Evolutionary conservation across 2,329 filamentous ascomycete genomes (phyloP).

Genomic region (Apiospora arundinis): DNA sequence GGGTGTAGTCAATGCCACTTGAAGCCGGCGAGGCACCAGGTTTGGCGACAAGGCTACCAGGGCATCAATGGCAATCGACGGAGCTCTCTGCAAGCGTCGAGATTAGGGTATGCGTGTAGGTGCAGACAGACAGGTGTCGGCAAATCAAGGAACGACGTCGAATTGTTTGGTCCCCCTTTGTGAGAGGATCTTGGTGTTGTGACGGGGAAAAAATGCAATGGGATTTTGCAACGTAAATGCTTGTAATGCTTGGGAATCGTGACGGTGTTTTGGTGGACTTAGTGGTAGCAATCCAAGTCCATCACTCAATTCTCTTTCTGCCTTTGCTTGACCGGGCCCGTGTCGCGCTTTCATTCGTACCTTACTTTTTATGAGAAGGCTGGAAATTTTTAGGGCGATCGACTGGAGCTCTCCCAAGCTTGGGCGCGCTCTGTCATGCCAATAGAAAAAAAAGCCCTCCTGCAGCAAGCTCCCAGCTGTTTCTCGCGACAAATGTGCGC

Average conservation of each 20-base stretch:
- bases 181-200: background rate
- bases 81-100: constrained; percentile 20
- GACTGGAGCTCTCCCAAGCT: constrained; percentile 27
- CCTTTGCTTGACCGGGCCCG: background rate
- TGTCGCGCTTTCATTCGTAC: constrained; percentile 14
- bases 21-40: constrained; percentile 35
- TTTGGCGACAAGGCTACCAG: constrained; percentile 33
- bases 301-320: constrained; percentile 14
- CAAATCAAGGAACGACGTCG: background rate
- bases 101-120: background rate
- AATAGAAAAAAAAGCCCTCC: background rate
- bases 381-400: constrained; percentile 35
- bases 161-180: background rate
- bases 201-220: background rate
- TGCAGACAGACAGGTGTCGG: background rate
- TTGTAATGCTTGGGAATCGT: constrained; percentile 15
- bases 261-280: constrained; percentile 14
- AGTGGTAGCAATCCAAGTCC: background rate
- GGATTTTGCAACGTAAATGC: background rate
- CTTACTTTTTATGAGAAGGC: constrained; percentile 30
- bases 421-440: constrained; percentile 28
- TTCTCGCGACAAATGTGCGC: constrained; percentile 1
- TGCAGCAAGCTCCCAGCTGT: constrained; percentile 6
- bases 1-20: constrained; percentile 31
- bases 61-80: constrained; percentile 39